Evolutionary conservation across 2,329 filamentous ascomycete species (phyloP).

Genomic region (Mariannaea elegans): DNA sequence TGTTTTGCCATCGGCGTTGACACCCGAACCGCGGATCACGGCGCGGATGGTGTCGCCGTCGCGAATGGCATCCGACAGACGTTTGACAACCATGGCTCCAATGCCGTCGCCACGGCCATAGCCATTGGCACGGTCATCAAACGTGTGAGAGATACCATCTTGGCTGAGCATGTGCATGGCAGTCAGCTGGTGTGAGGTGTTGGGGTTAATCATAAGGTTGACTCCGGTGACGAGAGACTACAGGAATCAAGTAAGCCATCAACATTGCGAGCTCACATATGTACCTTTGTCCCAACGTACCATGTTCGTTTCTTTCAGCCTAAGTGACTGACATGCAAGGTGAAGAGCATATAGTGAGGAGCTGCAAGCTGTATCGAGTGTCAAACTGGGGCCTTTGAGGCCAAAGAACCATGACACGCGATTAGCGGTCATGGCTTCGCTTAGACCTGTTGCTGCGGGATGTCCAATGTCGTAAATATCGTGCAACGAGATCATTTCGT

Average conservation of each 20-base stretch:
- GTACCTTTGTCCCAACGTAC: background rate
- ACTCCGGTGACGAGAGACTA: background rate
- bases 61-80: slow-evolving; percentile 49
- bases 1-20: background rate
- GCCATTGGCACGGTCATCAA: slow-evolving; percentile 42
- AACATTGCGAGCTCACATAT: background rate
- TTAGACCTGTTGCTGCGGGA: background rate
- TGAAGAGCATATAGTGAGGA: background rate
- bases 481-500: background rate
- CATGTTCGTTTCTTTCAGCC: background rate
- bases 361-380: background rate
- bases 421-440: background rate
- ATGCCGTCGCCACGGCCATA: slow-evolving; percentile 57
- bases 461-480: slow-evolving; percentile 1
- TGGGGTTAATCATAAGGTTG: background rate
- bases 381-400: background rate
- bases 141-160: slow-evolving; percentile 2
- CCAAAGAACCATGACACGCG: slow-evolving; percentile 4
- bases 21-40: slow-evolving; percentile 43
- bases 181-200: background rate
- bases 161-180: slow-evolving; percentile 2
- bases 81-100: slow-evolving; percentile 48
- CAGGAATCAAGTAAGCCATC: background rate
- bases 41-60: slow-evolving; percentile 47
- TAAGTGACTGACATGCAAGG: slow-evolving; percentile 1